Evolutionary conservation across 2,329 filamentous ascomycete species (phyloP).

Genomic region (Chaetomium sp.): DNA sequence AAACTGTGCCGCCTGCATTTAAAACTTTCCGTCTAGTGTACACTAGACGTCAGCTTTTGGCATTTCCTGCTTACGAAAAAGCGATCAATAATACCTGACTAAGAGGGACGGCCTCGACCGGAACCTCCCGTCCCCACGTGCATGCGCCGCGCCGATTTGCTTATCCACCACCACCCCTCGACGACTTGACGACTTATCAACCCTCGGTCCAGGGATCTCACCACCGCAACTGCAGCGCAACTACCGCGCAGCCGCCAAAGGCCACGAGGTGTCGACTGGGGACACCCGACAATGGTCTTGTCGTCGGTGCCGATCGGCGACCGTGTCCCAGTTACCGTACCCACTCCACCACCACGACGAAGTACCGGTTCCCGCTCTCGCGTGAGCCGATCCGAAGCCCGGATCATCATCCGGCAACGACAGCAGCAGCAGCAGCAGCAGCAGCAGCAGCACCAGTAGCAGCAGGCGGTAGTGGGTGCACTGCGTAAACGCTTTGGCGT

Average conservation of each 20-base stretch:
- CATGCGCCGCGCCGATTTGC: neutral
- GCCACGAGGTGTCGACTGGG: neutral
- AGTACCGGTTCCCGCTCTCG: neutral
- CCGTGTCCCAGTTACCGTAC: conserved; percentile 3
- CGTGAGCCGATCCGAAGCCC: conserved; percentile 6
- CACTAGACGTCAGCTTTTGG: too few relatives aligned
- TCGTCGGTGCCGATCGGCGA: conserved; percentile 12
- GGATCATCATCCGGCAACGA: neutral
- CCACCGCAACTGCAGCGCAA: neutral
- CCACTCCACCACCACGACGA: conserved; percentile 4
- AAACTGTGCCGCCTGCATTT: too few relatives aligned
- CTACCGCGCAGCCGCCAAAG: neutral
- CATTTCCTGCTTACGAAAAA: too few relatives aligned
- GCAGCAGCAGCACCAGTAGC: too few relatives aligned
- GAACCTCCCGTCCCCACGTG: neutral
- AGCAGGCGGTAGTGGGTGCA: too few relatives aligned
- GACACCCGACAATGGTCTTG: conserved; percentile 11
- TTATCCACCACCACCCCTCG: neutral
- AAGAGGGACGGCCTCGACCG: too few relatives aligned
- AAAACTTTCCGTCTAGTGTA: too few relatives aligned
- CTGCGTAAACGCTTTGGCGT: too few relatives aligned
- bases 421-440: too few relatives aligned
- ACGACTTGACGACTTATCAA: neutral
- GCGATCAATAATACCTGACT: too few relatives aligned
- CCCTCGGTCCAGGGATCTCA: neutral